Conservation (phyloP, 345 rosid species). For the Crucihimalaya himalaica region DNA sequence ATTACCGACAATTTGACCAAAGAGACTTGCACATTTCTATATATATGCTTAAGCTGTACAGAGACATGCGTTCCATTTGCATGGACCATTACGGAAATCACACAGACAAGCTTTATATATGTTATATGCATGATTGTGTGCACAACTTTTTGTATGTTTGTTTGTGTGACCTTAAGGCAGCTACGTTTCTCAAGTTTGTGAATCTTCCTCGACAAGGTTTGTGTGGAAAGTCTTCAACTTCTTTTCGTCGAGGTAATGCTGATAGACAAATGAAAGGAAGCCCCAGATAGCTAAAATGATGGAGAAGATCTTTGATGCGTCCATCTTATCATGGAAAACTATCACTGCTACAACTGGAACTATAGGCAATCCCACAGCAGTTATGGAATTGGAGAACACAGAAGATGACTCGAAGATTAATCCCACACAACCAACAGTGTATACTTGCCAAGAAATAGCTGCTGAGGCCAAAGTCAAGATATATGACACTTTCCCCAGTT, state of each 20-base stretch:
- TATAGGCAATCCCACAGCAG: conserved; percentile 51
- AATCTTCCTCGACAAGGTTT: conserved; percentile 22
- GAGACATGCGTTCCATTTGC: conserved; percentile 5
- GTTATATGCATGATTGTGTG: background rate
- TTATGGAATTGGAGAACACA: conserved; percentile 37
- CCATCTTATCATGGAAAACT: conserved; percentile 58
- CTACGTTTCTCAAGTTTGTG: conserved; percentile 23
- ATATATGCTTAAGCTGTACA: background rate
- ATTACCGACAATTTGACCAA: background rate
- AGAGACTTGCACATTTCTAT: background rate
- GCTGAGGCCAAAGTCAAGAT: conserved; percentile 46
- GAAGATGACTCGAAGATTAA: conserved; percentile 25
- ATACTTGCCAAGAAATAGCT: conserved; percentile 52
- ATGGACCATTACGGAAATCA: background rate
- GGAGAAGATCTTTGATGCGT: conserved; percentile 57
- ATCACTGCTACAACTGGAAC: conserved; percentile 42
- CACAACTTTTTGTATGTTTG: conserved; percentile 9
- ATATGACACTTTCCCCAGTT: conserved; percentile 49
- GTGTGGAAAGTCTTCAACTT: conserved; percentile 6
- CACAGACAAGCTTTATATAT: background rate
- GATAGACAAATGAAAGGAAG: conserved; percentile 57
- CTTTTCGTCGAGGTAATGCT: conserved; percentile 55
- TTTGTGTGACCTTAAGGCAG: background rate
- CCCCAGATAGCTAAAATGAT: conserved; percentile 66
- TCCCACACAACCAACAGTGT: conserved; percentile 47